These are phyloP conservation scores for Anisodus acutangulus DNA, from an alignment of 257 asterid genomes.

Conservation along the genomic window DNA sequence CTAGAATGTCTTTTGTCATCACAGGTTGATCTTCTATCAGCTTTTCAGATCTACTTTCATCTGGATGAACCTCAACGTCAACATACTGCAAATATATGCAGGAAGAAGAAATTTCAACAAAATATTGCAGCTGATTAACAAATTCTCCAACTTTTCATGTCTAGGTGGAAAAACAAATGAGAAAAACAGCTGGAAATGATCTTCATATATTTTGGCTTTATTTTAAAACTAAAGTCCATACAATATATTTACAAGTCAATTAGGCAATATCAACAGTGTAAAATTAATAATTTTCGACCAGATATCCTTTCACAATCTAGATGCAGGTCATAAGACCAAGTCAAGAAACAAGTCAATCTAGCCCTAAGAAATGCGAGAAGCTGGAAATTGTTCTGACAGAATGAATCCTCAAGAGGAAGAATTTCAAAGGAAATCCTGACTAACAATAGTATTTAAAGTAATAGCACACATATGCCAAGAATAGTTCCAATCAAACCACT, in stretches of 20 bases:
- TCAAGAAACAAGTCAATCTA: conserved; percentile 15
- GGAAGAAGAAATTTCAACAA: not conserved
- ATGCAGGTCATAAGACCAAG: conserved; percentile 1
- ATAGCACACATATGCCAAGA: conserved; percentile 5
- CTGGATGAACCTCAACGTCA: conserved; percentile 39
- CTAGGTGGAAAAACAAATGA: too few species aligned
- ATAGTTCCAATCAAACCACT: not conserved
- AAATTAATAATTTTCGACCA: not conserved
- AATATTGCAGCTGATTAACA: not conserved
- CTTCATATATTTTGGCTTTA: not conserved
- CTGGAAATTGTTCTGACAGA: not conserved
- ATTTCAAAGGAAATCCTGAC: not conserved
- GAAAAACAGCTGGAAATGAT: not conserved
- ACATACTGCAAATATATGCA: conserved; percentile 40
- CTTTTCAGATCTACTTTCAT: not conserved
- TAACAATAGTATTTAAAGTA: conserved; percentile 6
- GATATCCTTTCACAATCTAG: not conserved
- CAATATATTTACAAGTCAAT: too few species aligned
- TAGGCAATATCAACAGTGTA: not conserved
- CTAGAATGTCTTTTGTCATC: conserved; percentile 37
- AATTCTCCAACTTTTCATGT: not conserved
- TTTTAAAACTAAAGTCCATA: not conserved
- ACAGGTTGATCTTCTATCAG: conserved; percentile 45
- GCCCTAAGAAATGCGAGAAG: not conserved
- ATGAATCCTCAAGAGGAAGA: conserved; percentile 9